Conservation (phyloP, 495 filamentous ascomycete species). For the Talaromyces proteolyticus region DNA sequence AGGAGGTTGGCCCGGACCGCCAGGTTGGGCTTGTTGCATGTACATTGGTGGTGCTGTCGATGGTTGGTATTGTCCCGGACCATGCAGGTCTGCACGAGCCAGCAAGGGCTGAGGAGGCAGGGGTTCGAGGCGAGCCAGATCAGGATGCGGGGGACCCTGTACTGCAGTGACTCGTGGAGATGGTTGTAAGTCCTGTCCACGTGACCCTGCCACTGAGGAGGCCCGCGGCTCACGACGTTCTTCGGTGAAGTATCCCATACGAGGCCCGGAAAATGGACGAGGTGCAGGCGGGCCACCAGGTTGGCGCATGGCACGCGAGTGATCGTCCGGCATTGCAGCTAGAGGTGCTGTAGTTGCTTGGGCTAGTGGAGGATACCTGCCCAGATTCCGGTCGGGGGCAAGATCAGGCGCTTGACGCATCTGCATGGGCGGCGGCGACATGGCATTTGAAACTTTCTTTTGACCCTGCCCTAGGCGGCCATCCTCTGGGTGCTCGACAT, state of each 20-base stretch:
- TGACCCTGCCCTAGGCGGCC: conserved; percentile 35
- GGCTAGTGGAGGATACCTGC: conserved; percentile 36
- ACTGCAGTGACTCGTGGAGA: conserved; percentile 25
- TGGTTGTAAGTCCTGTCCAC: conserved; percentile 24
- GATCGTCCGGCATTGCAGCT: conserved; percentile 26
- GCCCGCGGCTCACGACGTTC: conserved; percentile 34
- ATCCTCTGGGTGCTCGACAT: conserved; percentile 49
- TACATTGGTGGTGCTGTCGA: background rate
- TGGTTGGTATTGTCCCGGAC: conserved; percentile 9
- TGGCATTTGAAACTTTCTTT: conserved; percentile 32
- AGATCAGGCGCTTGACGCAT: conserved; percentile 22
- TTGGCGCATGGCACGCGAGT: conserved; percentile 21
- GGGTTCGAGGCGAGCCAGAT: conserved; percentile 33
- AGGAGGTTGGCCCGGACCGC: background rate
- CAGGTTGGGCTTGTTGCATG: conserved; percentile 1
- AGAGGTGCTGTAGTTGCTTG: conserved; percentile 35
- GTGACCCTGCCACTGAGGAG: conserved; percentile 19
- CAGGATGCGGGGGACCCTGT: conserved; percentile 12
- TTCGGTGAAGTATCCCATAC: conserved; percentile 36
- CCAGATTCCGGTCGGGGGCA: conserved; percentile 26
- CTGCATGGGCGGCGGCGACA: conserved; percentile 21
- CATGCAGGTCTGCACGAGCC: conserved; percentile 1
- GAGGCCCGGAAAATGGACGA: conserved; percentile 25
- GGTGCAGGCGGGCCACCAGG: conserved; percentile 21
- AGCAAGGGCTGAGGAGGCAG: conserved; percentile 23